A percentile compares a stretch with the other conserved stretches of the same genome.
phyloP scores from a whole-genome alignment of 1,284 basidiomycete species.

The Caloboletus inedulis region DNA sequence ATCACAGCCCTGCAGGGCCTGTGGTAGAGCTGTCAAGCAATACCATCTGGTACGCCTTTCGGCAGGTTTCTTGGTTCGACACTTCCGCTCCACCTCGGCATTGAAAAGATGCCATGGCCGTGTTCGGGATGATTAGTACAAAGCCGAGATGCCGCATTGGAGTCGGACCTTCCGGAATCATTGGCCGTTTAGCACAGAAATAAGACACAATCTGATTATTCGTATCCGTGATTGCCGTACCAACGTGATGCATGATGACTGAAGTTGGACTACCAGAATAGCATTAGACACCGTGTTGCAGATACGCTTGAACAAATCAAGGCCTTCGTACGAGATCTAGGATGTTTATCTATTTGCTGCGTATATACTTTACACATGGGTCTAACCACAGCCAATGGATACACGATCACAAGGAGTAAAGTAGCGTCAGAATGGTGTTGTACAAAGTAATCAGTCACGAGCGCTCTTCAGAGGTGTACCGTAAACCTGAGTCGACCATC shows the following conservation, averaged over 20 bases:
- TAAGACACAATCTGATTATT: too few relatives aligned
- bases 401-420: background rate
- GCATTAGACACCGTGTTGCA: background rate
- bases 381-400: background rate
- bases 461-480: constrained; percentile 16
- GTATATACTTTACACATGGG: constrained; percentile 5
- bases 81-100: too few relatives aligned
- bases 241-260: too few relatives aligned
- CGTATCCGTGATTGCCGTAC: too few relatives aligned
- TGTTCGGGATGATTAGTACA: too few relatives aligned
- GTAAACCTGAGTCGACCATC: constrained; percentile 43
- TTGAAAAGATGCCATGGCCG: too few relatives aligned
- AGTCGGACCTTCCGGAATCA: too few relatives aligned
- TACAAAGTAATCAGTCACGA: background rate
- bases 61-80: background rate
- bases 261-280: background rate
- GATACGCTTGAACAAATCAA: background rate
- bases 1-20: too few relatives aligned
- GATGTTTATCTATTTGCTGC: constrained; percentile 2
- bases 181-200: too few relatives aligned
- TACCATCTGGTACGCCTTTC: background rate
- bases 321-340: background rate
- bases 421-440: background rate
- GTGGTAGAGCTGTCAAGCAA: background rate
- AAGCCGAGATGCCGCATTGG: too few relatives aligned